Conservation (phyloP, 1,284 basidiomycete genomes). For the Singerocomus inundabilis region DNA sequence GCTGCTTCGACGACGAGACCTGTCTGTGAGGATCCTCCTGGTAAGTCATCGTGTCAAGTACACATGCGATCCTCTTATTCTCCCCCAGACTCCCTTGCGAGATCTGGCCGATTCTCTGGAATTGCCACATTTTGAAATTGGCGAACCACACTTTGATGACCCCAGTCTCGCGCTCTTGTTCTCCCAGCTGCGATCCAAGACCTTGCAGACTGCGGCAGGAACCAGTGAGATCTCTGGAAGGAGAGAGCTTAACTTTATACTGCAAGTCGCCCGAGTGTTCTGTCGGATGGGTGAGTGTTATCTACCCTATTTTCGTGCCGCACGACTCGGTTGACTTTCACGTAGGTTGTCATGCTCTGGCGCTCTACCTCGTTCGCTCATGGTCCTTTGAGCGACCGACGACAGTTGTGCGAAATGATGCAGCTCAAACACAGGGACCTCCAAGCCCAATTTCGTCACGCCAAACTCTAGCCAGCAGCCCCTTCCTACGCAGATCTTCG, state of each 20-base stretch:
- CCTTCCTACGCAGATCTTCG: conserved; percentile 57
- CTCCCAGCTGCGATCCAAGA: conserved; percentile 85
- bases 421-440: conserved; percentile 21
- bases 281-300: conserved; percentile 81
- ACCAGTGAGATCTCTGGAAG: conserved; percentile 85
- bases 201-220: conserved; percentile 88
- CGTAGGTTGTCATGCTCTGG: conserved; percentile 88
- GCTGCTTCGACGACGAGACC: conserved; percentile 80
- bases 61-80: conserved; percentile 2
- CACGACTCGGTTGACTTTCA: conserved; percentile 6
- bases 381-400: conserved; percentile 87
- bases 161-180: conserved; percentile 88
- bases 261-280: conserved; percentile 90
- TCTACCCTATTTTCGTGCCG: not conserved
- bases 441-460: conserved; percentile 43
- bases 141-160: conserved; percentile 89
- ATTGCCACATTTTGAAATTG: conserved; percentile 59
- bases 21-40: conserved; percentile 81
- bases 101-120: conserved; percentile 62
- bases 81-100: conserved; percentile 67
- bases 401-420: conserved; percentile 29
- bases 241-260: conserved; percentile 89
- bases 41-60: conserved; percentile 42
- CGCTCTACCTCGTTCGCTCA: conserved; percentile 79
- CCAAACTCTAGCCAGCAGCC: conserved; percentile 53